phyloP scores from a whole-genome alignment of 2,329 filamentous ascomycete species.

The Exophiala mesophila region DNA sequence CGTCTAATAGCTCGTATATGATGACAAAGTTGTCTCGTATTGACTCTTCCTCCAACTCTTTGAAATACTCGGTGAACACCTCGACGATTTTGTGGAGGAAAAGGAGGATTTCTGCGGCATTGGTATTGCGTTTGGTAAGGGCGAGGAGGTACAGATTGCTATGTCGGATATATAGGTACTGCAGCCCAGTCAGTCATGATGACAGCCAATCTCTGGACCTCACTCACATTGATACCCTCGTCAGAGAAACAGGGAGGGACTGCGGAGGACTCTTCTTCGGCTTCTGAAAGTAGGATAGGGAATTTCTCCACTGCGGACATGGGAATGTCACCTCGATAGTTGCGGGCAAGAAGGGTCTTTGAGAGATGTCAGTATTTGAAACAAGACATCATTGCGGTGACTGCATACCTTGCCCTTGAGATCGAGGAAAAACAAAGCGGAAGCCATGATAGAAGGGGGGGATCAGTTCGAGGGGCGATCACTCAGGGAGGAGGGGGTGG shows the following conservation, averaged over 20 bases:
- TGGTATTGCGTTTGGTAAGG: constrained; percentile 96
- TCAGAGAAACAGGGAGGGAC: constrained; percentile 97
- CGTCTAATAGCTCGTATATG: constrained; percentile 96
- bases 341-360: constrained; percentile 94
- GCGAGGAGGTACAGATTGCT: constrained; percentile 98
- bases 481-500: too few species aligned
- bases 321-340: constrained; percentile 96
- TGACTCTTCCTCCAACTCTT: constrained; percentile 95
- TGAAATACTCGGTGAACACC: constrained; percentile 99
- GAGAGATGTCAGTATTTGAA: constrained; percentile 24
- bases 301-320: constrained; percentile 99
- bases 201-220: not conserved
- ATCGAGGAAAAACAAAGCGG: constrained; percentile 96
- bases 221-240: constrained; percentile 90
- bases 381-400: not conserved
- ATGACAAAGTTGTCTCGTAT: constrained; percentile 99
- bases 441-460: constrained; percentile 66
- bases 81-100: constrained; percentile 98
- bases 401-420: constrained; percentile 90
- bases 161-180: constrained; percentile 99
- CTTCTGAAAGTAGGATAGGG: constrained; percentile 89
- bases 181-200: constrained; percentile 13
- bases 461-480: too few species aligned
- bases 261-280: constrained; percentile 97
- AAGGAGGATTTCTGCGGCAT: constrained; percentile 95